Base-by-base conservation (phyloP, 352 stramenopile genomes). In the Globisporangium nodosum region DNA sequence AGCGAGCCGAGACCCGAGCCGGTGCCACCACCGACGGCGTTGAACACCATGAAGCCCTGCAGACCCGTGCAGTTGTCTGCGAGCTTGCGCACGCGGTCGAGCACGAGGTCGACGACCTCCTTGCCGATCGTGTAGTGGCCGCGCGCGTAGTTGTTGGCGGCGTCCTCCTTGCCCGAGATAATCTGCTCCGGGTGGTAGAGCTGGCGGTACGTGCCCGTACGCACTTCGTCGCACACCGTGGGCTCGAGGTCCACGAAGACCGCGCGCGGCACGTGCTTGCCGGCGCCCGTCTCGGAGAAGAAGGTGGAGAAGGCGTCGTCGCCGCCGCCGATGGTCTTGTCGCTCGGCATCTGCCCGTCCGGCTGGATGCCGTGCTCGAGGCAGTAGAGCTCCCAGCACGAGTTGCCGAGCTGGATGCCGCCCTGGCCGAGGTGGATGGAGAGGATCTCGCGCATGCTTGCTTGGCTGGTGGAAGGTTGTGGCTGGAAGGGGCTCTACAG, bases 101-200 rank as follows among this genome's bases (percentile, higher is more conserved):
- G 88, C 56, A 99, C 96, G 33, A 97, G 68, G 75, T 99, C 97
- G 31, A 99, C 94, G 63, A 98, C 96, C 71, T 99, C 96, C 86
- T 98, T 97, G 55, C 90, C 82, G 64, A 94, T 93, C 51, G 84
- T 96, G 71, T 95, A 96, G 78, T 98, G 93, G 59, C 95, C 95
- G 72, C 92, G 92, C 52, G 95, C 95, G 50, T 88, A 90, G 65
- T 92, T 96, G 73, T 96, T 96, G 21, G 85, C 86, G 0, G 94
- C 94, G 70, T 98, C 95, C 70, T 99, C 96, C 81, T 99, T 99
- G 71, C 96, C 97, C 49, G 86, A 97, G 70, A 99, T 98, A 70
- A 99, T 97, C 74, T 99, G 95, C 68, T 99, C 96, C 5, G 97
- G 96, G 71, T 99, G 96, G 78, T 98, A 99, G 43, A 99, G 73